phyloP scores from a whole-genome alignment of 495 filamentous ascomycete genomes.

The Aspergillus avenaceus region DNA sequence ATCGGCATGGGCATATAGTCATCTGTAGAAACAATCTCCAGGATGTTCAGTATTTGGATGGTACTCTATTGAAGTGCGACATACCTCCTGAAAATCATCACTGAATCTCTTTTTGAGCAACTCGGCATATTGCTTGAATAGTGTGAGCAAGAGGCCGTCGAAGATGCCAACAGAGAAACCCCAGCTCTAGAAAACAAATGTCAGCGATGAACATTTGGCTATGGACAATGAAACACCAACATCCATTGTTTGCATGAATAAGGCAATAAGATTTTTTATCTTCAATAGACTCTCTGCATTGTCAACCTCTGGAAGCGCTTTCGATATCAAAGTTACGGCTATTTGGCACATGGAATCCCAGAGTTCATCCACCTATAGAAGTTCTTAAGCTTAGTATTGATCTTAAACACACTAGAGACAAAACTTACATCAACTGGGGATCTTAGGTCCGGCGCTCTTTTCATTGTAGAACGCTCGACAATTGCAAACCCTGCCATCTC shows the following conservation, averaged over 20 bases:
- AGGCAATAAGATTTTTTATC: conserved; percentile 83
- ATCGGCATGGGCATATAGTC: conserved; percentile 99
- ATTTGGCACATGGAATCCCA: conserved; percentile 98
- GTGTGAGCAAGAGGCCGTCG: conserved; percentile 72
- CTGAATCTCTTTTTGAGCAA: conserved; percentile 87
- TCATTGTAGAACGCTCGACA: conserved; percentile 90
- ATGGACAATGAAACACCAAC: conserved; percentile 33
- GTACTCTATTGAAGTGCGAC: background rate
- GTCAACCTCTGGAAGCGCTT: conserved; percentile 68
- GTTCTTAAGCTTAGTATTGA: background rate
- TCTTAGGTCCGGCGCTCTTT: conserved; percentile 72
- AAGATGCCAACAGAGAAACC: conserved; percentile 77
- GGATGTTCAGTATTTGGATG: conserved; percentile 6
- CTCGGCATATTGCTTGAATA: conserved; percentile 92
- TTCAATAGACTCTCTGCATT: conserved; percentile 83
- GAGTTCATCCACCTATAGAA: conserved; percentile 76
- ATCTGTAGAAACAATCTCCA: conserved; percentile 86
- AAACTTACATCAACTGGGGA: conserved; percentile 70
- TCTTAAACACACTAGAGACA: background rate
- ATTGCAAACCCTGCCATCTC: conserved; percentile 96
- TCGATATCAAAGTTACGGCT: conserved; percentile 73
- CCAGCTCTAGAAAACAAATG: conserved; percentile 62
- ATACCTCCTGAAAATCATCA: conserved; percentile 86
- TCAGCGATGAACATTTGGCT: conserved; percentile 8
- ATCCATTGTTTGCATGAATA: conserved; percentile 98